Conservation (phyloP, 176 grass and related monocot species). For the Guadua angustifolia region DNA sequence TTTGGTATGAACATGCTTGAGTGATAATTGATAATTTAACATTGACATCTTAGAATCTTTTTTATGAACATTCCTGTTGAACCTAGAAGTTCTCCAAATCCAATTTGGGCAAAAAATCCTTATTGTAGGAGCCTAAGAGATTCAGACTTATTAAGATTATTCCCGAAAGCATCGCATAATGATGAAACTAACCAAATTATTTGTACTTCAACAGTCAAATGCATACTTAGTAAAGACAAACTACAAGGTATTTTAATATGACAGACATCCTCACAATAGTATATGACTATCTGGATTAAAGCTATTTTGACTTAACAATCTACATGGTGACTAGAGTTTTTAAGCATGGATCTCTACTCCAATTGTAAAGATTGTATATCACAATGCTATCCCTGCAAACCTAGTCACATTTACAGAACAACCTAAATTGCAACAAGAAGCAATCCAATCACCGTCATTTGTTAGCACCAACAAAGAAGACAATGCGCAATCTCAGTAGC, state of each 20-base stretch:
- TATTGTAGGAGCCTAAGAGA: neutral
- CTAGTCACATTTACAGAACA: neutral
- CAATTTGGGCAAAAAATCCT: neutral
- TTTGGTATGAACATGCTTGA: neutral
- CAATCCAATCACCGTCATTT: neutral
- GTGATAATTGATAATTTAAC: neutral
- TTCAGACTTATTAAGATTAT: neutral
- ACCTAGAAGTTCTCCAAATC: neutral
- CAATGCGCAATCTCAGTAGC: neutral
- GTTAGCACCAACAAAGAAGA: slow-evolving; percentile 13
- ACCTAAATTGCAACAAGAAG: neutral
- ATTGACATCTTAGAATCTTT: neutral
- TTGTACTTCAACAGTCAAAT: neutral
- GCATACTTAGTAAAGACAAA: neutral
- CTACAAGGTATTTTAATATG: neutral
- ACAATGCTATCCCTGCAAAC: neutral
- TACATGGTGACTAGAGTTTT: neutral
- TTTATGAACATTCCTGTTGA: too few species aligned
- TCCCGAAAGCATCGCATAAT: neutral
- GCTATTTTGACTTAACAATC: neutral
- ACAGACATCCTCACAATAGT: neutral
- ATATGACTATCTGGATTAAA: neutral
- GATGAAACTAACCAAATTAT: neutral
- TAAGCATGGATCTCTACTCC: neutral
- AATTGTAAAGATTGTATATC: neutral